Evolutionary conservation across 2,329 filamentous ascomycete genomes (phyloP).

Genomic region (Juglanconis sp.): DNA sequence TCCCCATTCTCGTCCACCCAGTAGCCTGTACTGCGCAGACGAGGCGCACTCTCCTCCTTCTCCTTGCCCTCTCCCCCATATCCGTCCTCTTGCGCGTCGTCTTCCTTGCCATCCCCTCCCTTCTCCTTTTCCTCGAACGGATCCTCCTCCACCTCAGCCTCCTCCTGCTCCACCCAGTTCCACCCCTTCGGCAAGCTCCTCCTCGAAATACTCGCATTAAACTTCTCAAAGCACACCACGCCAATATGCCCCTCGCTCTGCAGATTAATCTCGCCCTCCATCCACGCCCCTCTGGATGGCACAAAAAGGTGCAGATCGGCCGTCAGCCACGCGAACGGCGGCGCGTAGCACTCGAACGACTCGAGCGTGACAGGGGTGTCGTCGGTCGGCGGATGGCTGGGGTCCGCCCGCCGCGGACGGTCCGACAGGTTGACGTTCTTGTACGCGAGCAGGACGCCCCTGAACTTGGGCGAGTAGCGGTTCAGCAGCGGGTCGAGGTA

Average conservation of each 20-base stretch:
- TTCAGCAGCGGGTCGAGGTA: slow-evolving; percentile 73
- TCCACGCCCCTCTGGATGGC: slow-evolving; percentile 66
- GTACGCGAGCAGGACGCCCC: slow-evolving; percentile 74
- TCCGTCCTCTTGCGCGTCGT: slow-evolving; percentile 30
- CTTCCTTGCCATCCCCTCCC: slow-evolving; percentile 24
- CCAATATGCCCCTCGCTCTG: slow-evolving; percentile 88
- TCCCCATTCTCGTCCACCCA: slow-evolving; percentile 72
- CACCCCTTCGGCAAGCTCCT: slow-evolving; percentile 72
- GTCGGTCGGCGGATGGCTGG: slow-evolving; percentile 43
- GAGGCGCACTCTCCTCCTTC: slow-evolving; percentile 49
- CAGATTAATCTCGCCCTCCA: slow-evolving; percentile 80
- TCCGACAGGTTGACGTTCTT: slow-evolving; percentile 65
- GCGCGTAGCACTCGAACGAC: slow-evolving; percentile 76
- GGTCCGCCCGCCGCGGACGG: slow-evolving; percentile 46
- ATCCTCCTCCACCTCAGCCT: slow-evolving; percentile 30
- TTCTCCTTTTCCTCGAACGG: slow-evolving; percentile 15
- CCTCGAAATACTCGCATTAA: slow-evolving; percentile 83
- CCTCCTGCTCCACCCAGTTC: slow-evolving; percentile 70
- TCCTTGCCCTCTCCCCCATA: slow-evolving; percentile 36
- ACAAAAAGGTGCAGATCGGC: slow-evolving; percentile 82
- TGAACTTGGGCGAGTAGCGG: slow-evolving; percentile 70
- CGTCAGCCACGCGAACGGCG: slow-evolving; percentile 83
- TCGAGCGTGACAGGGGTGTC: slow-evolving; percentile 41
- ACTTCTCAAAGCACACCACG: slow-evolving; percentile 84
- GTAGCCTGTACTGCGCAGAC: slow-evolving; percentile 60